These are phyloP conservation scores for Naganishia vaughanmartiniae DNA, from an alignment of 768 basidiomycete species.

Conservation along the genomic window DNA sequence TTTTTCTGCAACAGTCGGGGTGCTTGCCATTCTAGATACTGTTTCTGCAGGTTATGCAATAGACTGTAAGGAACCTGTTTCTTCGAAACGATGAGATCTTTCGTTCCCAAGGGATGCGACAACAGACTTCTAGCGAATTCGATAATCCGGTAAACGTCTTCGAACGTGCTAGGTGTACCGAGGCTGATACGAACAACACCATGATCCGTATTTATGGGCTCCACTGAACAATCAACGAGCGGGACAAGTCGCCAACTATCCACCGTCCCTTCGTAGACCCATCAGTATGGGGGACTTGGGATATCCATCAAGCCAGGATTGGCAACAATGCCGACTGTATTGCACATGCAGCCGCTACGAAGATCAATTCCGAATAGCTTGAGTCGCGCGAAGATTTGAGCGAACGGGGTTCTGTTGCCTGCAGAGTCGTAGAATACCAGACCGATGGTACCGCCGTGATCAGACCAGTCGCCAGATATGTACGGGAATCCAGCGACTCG, in stretches of 20 bases:
- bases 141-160: constrained; percentile 58
- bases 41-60: neutral
- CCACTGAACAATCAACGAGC: neutral
- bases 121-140: neutral
- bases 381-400: constrained; percentile 73
- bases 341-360: constrained; percentile 83
- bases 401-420: constrained; percentile 76
- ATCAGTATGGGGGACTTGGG: constrained; percentile 63
- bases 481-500: constrained; percentile 3
- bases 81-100: neutral
- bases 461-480: neutral
- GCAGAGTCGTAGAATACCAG: constrained; percentile 57
- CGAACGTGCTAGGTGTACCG: constrained; percentile 74
- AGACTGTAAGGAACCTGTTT: neutral
- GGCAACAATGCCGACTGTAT: constrained; percentile 75
- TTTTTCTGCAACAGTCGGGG: too few relatives aligned
- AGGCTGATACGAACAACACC: constrained; percentile 57
- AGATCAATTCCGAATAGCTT: constrained; percentile 71
- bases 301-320: constrained; percentile 65
- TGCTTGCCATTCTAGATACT: too few relatives aligned
- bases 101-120: neutral
- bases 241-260: neutral
- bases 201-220: constrained; percentile 58
- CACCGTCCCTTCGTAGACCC: neutral
- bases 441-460: neutral